phyloP scores from a whole-genome alignment of 2,329 filamentous ascomycete species.

The Bipolaris bicolor region DNA sequence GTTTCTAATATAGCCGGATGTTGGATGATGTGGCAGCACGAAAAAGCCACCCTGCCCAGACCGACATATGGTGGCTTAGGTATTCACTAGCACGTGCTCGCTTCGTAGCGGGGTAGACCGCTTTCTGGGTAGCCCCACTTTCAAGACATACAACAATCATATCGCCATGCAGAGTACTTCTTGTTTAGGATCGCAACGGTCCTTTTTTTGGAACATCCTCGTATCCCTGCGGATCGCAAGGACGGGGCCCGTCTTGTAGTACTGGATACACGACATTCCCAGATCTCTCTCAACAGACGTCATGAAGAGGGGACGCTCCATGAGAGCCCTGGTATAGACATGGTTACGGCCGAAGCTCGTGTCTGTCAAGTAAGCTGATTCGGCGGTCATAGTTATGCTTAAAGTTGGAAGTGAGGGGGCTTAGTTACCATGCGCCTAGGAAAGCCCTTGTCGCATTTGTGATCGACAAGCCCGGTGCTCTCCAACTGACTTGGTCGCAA shows the following conservation, averaged over 20 bases:
- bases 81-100: background rate
- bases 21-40: background rate
- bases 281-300: background rate
- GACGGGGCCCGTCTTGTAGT: background rate
- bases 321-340: background rate
- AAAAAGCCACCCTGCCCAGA: background rate
- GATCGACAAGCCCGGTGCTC: background rate
- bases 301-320: background rate
- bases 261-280: background rate
- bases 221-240: background rate
- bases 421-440: background rate
- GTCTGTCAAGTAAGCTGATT: background rate
- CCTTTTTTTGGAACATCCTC: background rate
- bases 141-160: background rate
- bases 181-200: too few species aligned
- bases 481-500: background rate
- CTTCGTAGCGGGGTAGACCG: background rate
- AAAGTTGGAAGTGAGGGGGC: constrained; percentile 1
- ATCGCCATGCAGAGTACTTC: background rate
- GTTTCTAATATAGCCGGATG: background rate
- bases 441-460: background rate
- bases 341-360: background rate
- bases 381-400: background rate
- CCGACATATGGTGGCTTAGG: background rate
- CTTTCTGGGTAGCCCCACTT: background rate